Percentiles rank a stretch among this genome's conserved stretches.
Conservation (phyloP, 1,139 yeast species). For the Wickerhamiella infanticola region DNA sequence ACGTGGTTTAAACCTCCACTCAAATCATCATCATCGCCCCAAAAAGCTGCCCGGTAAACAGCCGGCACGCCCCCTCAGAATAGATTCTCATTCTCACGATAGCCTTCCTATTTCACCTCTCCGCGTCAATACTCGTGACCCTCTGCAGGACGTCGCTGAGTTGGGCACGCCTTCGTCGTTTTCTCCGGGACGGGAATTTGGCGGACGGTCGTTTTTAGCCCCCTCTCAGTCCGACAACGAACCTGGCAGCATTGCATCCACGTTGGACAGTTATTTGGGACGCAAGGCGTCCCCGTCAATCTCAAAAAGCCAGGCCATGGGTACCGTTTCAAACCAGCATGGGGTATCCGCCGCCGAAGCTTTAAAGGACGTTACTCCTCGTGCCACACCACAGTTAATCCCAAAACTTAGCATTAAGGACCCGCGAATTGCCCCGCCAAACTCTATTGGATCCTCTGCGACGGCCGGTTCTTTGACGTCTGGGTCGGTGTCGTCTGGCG, state of each 20-base stretch:
- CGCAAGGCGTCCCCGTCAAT: background rate
- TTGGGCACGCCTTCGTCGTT: no score
- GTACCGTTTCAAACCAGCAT: background rate
- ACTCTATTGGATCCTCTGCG: background rate
- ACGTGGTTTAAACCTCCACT: conserved; percentile 10
- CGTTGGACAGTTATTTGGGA: conserved; percentile 12
- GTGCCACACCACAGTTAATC: background rate
- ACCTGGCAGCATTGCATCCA: conserved; percentile 1
- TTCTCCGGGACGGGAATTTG: no score
- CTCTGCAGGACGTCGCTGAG: no score
- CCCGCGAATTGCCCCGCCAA: background rate
- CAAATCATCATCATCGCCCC: background rate
- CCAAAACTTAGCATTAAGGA: background rate
- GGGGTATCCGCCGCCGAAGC: background rate
- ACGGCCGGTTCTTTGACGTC: conserved; percentile 10
- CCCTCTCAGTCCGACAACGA: background rate
- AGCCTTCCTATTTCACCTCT: no score
- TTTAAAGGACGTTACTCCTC: conserved; percentile 1
- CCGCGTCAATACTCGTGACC: no score
- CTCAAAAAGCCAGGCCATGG: background rate
- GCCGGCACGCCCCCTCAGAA: background rate
- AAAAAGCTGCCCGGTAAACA: background rate
- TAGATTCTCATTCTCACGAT: background rate
- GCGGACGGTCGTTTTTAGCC: no score
- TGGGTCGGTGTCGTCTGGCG: conserved; percentile 3